Percentiles rank a stretch among this genome's conserved stretches.
Evolutionary conservation across 202 grass and related monocot species (phyloP).

Genomic region (Setaria italica): DNA sequence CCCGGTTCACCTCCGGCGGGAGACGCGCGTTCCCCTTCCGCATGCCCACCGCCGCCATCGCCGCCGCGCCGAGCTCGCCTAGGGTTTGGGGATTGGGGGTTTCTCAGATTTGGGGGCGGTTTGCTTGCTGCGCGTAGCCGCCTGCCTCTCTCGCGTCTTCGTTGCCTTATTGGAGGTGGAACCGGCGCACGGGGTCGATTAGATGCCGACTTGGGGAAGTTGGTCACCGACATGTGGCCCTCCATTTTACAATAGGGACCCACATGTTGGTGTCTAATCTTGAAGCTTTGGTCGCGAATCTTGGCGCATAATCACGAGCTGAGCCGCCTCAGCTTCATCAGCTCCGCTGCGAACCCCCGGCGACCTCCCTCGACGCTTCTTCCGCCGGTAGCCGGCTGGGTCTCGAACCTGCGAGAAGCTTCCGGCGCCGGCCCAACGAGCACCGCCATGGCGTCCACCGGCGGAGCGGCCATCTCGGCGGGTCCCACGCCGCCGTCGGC

Average conservation of each 20-base stretch:
- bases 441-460: conserved; percentile 37
- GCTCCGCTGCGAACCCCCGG: conserved; percentile 16
- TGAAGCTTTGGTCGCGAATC: conserved; percentile 1
- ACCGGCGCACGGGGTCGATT: not conserved
- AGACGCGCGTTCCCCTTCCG: conserved; percentile 86
- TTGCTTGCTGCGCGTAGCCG: not conserved
- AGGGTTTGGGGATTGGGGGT: conserved; percentile 41
- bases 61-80: conserved; percentile 23
- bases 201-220: not conserved
- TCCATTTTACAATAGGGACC: accelerated
- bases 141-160: not conserved
- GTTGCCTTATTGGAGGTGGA: not conserved
- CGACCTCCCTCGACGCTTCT: not conserved
- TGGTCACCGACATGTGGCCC: conserved; percentile 21
- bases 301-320: conserved; percentile 19
- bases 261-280: not conserved
- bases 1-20: conserved; percentile 94
- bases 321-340: conserved; percentile 1
- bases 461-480: conserved; percentile 44
- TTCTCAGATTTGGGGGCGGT: conserved; percentile 16
- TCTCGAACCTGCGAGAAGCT: conserved; percentile 29
- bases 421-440: not conserved
- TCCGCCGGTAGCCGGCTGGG: not conserved
- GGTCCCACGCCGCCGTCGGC: conserved; percentile 50
- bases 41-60: conserved; percentile 83